Conservation (phyloP, 352 stramenopile genomes). For the Phytophthora macrochlamydospora region DNA sequence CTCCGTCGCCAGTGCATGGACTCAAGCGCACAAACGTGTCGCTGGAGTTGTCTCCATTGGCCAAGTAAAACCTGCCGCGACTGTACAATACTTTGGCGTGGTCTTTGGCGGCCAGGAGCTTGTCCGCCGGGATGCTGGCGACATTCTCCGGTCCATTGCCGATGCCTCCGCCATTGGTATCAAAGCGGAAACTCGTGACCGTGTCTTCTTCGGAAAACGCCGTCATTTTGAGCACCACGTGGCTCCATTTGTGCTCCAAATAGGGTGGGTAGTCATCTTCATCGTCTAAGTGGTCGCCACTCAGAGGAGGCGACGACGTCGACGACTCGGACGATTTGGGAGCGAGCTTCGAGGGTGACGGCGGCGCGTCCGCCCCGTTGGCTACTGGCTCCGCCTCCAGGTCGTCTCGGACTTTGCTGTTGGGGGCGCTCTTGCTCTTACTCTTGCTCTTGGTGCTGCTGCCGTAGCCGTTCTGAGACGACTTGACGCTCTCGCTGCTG, state of each 20-base stretch:
- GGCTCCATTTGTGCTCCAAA: slow-evolving; percentile 56
- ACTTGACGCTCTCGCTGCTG: slow-evolving; percentile 30
- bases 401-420: slow-evolving; percentile 20
- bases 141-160: slow-evolving; percentile 56
- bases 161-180: slow-evolving; percentile 52
- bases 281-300: slow-evolving; percentile 22
- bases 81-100: slow-evolving; percentile 68
- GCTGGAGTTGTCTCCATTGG: slow-evolving; percentile 53
- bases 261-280: slow-evolving; percentile 33
- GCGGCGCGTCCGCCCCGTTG: slow-evolving; percentile 11
- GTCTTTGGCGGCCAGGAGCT: slow-evolving; percentile 51
- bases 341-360: slow-evolving; percentile 19
- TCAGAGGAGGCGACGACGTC: slow-evolving; percentile 6
- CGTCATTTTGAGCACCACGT: slow-evolving; percentile 88
- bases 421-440: slow-evolving; percentile 30
- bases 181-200: slow-evolving; percentile 79
- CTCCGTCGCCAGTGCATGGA: slow-evolving; percentile 34
- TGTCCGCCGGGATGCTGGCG: slow-evolving; percentile 77
- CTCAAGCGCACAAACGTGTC: slow-evolving; percentile 76
- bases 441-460: slow-evolving; percentile 4
- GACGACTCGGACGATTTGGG: slow-evolving; percentile 18
- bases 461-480: slow-evolving; percentile 16
- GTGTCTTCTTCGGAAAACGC: slow-evolving; percentile 75
- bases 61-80: slow-evolving; percentile 68
- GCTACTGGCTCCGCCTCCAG: slow-evolving; percentile 17